Conservation (phyloP, 352 stramenopile species). For the Phytophthora macrochlamydospora region DNA sequence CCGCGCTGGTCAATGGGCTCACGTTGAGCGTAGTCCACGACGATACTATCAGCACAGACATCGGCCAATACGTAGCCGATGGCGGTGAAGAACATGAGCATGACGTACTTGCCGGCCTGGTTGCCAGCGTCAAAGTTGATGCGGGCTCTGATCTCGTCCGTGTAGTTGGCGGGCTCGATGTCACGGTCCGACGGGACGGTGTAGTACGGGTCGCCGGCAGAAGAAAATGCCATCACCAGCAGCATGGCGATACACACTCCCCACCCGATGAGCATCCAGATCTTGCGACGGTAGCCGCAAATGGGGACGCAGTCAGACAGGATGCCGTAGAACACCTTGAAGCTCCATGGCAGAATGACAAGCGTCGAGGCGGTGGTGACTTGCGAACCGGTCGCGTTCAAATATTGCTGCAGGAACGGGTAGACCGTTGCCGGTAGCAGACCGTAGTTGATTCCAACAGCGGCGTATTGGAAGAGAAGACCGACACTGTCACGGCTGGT, state of each 20-base stretch:
- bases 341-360: conserved; percentile 36
- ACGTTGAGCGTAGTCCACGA: conserved; percentile 43
- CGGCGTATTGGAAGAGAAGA: neutral
- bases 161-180: conserved; percentile 21
- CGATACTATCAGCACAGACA: conserved; percentile 57
- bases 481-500: neutral
- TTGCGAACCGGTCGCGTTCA: conserved; percentile 32
- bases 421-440: conserved; percentile 21
- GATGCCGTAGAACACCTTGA: conserved; percentile 38
- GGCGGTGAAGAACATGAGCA: conserved; percentile 55
- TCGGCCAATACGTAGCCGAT: conserved; percentile 68
- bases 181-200: conserved; percentile 17
- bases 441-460: neutral
- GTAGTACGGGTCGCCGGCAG: conserved; percentile 48
- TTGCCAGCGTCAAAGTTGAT: conserved; percentile 29
- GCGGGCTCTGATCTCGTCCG: conserved; percentile 17
- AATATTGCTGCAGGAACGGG: conserved; percentile 40
- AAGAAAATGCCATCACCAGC: conserved; percentile 32
- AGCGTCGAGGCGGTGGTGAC: conserved; percentile 28
- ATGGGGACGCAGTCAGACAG: conserved; percentile 32
- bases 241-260: conserved; percentile 36
- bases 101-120: conserved; percentile 34
- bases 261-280: conserved; percentile 68
- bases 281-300: conserved; percentile 55
- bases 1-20: conserved; percentile 36